These are phyloP conservation scores for Calonectria henricotiae DNA, from an alignment of 2,329 filamentous ascomycete species.

Conservation along the genomic window DNA sequence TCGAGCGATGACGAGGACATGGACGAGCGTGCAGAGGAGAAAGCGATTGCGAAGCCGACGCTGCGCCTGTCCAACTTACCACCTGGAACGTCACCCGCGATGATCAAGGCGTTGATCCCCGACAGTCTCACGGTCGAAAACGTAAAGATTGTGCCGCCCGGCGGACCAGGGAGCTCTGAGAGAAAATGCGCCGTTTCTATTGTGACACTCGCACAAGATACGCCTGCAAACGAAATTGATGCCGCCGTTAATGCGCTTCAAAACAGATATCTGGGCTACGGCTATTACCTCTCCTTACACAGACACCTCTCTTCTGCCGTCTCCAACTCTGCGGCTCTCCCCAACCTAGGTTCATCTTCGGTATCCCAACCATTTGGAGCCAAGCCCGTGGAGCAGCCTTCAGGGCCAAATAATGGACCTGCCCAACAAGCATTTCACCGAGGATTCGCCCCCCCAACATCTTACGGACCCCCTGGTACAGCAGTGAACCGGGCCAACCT, in stretches of 20 bases:
- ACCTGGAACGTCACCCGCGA: constrained; percentile 72
- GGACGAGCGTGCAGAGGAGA: constrained; percentile 69
- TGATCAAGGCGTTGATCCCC: constrained; percentile 74
- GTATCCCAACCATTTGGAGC: constrained; percentile 84
- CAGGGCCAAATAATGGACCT: constrained; percentile 57
- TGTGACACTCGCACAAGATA: constrained; percentile 85
- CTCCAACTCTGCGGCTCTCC: constrained; percentile 62
- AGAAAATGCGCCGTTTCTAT: constrained; percentile 84
- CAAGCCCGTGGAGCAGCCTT: constrained; percentile 71
- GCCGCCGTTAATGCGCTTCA: constrained; percentile 83
- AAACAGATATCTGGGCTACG: constrained; percentile 88
- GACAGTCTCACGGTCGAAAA: constrained; percentile 78
- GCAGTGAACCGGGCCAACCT: constrained; percentile 66
- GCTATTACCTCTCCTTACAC: constrained; percentile 85
- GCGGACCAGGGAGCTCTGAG: constrained; percentile 70
- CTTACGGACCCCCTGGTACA: constrained; percentile 69
- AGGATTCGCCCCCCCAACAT: constrained; percentile 84
- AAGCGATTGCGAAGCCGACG: constrained; percentile 75
- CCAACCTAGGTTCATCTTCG: constrained; percentile 58
- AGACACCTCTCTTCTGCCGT: constrained; percentile 86
- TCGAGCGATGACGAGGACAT: constrained; percentile 75
- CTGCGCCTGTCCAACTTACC: constrained; percentile 75
- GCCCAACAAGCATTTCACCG: constrained; percentile 66
- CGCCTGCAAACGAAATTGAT: constrained; percentile 88
- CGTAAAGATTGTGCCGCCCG: constrained; percentile 78